These are phyloP conservation scores for Solidago caesia DNA, from an alignment of 129 eudicot genomes.

Conservation along the genomic window DNA sequence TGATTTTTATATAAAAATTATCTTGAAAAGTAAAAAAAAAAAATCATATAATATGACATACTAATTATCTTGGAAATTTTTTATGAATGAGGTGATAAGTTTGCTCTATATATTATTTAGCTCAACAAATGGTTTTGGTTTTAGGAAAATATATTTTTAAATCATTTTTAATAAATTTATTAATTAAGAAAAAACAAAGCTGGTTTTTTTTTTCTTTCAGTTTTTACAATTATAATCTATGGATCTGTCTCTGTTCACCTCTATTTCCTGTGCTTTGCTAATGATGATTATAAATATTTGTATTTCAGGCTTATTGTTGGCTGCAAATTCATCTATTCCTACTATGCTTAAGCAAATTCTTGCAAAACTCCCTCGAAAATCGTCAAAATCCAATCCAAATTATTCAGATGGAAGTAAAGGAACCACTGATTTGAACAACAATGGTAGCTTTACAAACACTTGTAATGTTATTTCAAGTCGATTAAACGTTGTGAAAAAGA, in stretches of 20 bases:
- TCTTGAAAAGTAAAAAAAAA: background rate
- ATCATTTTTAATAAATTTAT: no score
- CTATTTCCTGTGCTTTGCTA: background rate
- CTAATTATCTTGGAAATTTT: background rate
- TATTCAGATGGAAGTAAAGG: constrained; percentile 43
- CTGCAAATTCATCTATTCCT: constrained; percentile 39
- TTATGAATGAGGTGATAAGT: background rate
- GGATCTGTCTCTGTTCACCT: background rate
- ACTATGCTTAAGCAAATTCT: constrained; percentile 76
- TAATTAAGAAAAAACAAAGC: no score
- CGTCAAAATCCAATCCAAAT: constrained; percentile 49
- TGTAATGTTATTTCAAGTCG: constrained; percentile 60
- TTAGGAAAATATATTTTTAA: background rate
- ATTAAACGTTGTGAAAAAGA: constrained; percentile 59
- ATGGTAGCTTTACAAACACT: constrained; percentile 51
- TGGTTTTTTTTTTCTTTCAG: background rate
- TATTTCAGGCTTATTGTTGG: constrained; percentile 39
- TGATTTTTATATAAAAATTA: background rate
- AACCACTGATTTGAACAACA: constrained; percentile 34
- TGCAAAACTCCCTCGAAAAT: constrained; percentile 62
- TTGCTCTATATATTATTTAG: constrained; percentile 4
- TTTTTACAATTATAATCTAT: background rate
- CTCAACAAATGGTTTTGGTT: constrained; percentile 1
- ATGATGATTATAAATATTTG: constrained; percentile 17
- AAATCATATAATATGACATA: background rate